phyloP scores from a whole-genome alignment of 2,329 filamentous ascomycete species.

The Trichoderma sp. region DNA sequence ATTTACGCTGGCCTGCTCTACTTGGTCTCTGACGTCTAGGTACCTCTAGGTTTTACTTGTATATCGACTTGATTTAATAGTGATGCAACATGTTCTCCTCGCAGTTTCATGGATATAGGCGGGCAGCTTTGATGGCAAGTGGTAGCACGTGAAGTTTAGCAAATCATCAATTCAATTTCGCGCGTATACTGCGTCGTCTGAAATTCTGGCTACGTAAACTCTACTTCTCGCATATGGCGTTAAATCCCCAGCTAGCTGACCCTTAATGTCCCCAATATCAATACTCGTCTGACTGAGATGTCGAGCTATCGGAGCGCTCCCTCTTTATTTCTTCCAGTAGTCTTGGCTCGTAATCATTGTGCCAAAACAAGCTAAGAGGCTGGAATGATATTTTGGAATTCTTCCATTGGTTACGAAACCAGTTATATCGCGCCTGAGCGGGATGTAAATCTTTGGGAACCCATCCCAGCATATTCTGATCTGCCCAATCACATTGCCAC shows the following conservation, averaged over 20 bases:
- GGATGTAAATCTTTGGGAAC: background rate
- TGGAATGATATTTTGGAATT: background rate
- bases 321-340: background rate
- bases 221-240: too few species aligned
- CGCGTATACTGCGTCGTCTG: background rate
- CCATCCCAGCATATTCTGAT: too few species aligned
- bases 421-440: background rate
- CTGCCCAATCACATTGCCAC: too few species aligned
- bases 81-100: background rate
- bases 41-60: background rate
- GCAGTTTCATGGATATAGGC: background rate
- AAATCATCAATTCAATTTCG: background rate
- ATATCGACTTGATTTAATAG: background rate
- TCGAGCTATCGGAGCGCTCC: background rate
- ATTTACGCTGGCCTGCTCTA: background rate
- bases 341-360: background rate
- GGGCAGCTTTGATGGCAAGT: too few species aligned
- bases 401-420: background rate
- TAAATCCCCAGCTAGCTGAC: too few species aligned
- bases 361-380: background rate
- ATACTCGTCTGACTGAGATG: too few species aligned
- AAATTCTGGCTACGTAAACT: background rate
- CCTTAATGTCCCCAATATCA: too few species aligned
- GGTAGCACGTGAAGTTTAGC: background rate
- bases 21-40: background rate